Evolutionary conservation across 2,329 filamentous ascomycete species (phyloP).

Genomic region (Colletotrichum tamarilloi): DNA sequence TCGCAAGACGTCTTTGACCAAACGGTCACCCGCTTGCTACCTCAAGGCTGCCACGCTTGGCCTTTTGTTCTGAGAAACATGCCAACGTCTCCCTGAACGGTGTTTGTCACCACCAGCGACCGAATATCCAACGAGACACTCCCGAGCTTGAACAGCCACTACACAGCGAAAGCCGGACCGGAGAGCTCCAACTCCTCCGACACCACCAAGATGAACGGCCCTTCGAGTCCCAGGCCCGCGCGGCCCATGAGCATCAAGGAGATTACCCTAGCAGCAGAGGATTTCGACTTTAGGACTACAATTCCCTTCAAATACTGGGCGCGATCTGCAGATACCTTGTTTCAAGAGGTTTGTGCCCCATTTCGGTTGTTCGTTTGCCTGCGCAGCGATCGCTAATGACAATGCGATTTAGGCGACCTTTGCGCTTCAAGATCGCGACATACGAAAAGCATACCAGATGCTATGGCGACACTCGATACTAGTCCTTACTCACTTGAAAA

Average conservation of each 20-base stretch:
- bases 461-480: slow-evolving; percentile 90
- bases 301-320: slow-evolving; percentile 86
- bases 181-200: slow-evolving; percentile 4
- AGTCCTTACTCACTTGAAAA: slow-evolving; percentile 79
- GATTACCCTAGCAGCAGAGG: slow-evolving; percentile 78
- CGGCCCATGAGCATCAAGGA: slow-evolving; percentile 80
- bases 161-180: not conserved
- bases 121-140: not conserved
- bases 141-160: not conserved
- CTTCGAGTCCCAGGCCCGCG: slow-evolving; percentile 47
- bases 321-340: slow-evolving; percentile 80
- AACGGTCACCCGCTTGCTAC: slow-evolving; percentile 10
- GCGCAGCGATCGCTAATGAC: not conserved
- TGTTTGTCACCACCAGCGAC: slow-evolving; percentile 18
- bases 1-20: slow-evolving; percentile 20
- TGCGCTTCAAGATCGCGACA: slow-evolving; percentile 87
- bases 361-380: not conserved
- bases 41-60: slow-evolving; percentile 30
- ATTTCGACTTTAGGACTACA: slow-evolving; percentile 82
- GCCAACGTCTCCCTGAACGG: slow-evolving; percentile 23
- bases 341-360: slow-evolving; percentile 76
- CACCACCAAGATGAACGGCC: slow-evolving; percentile 41
- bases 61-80: slow-evolving; percentile 10
- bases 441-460: slow-evolving; percentile 88
- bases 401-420: slow-evolving; percentile 74